Percentiles rank a stretch among this genome's conserved stretches.
Evolutionary conservation across 345 rosid genomes (phyloP).

Genomic region (Kernera saxatilis): DNA sequence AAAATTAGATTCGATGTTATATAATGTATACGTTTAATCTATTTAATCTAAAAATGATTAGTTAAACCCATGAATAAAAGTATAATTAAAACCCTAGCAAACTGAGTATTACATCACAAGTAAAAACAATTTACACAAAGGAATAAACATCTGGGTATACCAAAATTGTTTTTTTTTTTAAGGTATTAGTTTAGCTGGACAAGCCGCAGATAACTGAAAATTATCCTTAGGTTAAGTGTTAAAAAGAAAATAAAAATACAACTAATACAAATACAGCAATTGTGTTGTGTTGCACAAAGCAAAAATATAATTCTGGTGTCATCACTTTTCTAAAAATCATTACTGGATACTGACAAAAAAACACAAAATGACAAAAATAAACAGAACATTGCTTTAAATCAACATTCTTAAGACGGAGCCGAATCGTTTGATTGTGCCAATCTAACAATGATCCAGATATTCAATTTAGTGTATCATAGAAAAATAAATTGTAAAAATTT

Average conservation of each 20-base stretch:
- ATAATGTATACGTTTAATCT: too few species aligned
- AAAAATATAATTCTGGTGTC: background rate
- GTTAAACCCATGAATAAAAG: too few species aligned
- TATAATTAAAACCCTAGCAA: too few species aligned
- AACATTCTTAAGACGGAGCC: background rate
- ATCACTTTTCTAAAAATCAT: background rate
- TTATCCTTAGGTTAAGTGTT: too few species aligned
- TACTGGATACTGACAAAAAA: background rate
- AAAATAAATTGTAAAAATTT: background rate
- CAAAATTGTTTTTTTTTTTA: too few species aligned
- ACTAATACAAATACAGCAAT: background rate
- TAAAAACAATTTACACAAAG: too few species aligned
- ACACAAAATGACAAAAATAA: conserved; percentile 18
- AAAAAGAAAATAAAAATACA: background rate
- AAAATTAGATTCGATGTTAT: too few species aligned
- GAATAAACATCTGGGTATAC: too few species aligned
- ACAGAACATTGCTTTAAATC: conserved; percentile 8
- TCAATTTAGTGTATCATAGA: background rate
- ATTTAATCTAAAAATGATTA: too few species aligned
- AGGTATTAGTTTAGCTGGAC: background rate
- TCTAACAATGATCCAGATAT: conserved; percentile 4
- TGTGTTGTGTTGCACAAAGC: background rate
- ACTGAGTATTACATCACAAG: too few species aligned
- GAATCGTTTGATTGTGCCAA: background rate
- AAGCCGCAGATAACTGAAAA: too few species aligned